Evolutionary conservation across 768 basidiomycete species (phyloP).

Genomic region (Hirschioporus abietinus): DNA sequence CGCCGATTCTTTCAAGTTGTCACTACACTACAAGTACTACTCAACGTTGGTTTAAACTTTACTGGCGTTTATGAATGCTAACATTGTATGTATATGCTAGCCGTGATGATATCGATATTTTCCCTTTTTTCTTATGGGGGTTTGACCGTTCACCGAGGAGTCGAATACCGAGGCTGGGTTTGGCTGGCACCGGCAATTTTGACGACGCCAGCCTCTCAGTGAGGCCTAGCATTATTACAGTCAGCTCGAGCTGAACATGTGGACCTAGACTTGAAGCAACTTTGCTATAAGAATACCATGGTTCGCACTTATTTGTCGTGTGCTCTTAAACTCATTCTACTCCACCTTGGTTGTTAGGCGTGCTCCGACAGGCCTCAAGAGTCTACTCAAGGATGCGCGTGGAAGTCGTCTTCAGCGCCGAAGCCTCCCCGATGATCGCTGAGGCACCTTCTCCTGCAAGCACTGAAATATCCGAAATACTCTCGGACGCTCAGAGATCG

Average conservation of each 20-base stretch:
- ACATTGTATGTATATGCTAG: too few species aligned
- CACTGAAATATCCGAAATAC: background rate
- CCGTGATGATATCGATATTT: background rate
- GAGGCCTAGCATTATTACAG: background rate
- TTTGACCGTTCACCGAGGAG: background rate
- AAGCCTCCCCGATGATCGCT: background rate
- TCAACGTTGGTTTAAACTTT: too few species aligned
- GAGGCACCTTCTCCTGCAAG: background rate
- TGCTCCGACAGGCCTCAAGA: background rate
- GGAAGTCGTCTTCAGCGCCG: background rate
- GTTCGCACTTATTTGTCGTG: background rate
- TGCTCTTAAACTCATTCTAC: background rate
- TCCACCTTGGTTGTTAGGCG: background rate
- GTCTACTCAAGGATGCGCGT: background rate
- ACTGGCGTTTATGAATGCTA: too few species aligned
- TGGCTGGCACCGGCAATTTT: background rate
- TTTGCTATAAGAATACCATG: background rate
- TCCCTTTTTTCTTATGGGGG: background rate
- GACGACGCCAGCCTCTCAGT: background rate
- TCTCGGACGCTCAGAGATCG: slow-evolving; percentile 16
- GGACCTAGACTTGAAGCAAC: background rate
- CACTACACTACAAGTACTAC: too few species aligned
- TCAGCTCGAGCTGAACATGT: background rate
- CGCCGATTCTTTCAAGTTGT: too few species aligned
- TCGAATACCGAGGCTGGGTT: background rate